These are phyloP conservation scores for Darksidea phi DNA, from an alignment of 495 filamentous ascomycete genomes.

Conservation along the genomic window DNA sequence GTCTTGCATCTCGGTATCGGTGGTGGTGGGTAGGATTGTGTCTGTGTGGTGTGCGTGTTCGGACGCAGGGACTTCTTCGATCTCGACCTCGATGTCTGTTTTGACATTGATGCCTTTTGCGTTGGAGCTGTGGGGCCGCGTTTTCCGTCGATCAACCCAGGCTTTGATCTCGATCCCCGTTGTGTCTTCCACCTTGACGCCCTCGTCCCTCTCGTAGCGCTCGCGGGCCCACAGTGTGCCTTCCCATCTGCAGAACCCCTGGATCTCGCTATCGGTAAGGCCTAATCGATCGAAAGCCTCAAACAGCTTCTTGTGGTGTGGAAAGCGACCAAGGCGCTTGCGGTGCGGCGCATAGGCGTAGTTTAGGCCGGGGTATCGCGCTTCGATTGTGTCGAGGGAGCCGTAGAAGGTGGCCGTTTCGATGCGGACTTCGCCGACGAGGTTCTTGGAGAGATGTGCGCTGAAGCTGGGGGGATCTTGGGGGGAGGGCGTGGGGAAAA, in stretches of 20 bases:
- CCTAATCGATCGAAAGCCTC: conserved; percentile 74
- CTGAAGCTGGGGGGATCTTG: conserved; percentile 59
- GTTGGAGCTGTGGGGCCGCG: background rate
- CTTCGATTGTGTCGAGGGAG: conserved; percentile 77
- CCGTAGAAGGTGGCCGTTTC: conserved; percentile 86
- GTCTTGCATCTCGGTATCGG: conserved; percentile 33
- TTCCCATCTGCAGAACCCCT: conserved; percentile 81
- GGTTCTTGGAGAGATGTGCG: conserved; percentile 60
- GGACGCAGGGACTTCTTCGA: conserved; percentile 24
- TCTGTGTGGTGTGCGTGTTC: background rate
- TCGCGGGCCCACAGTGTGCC: conserved; percentile 89
- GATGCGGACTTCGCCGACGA: conserved; percentile 85
- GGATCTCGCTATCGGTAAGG: conserved; percentile 75
- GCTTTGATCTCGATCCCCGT: conserved; percentile 65
- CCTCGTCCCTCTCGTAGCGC: conserved; percentile 76
- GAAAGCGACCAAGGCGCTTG: conserved; percentile 76
- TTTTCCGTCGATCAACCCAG: conserved; percentile 49
- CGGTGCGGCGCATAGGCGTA: conserved; percentile 80
- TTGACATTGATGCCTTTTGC: conserved; percentile 36
- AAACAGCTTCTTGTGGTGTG: conserved; percentile 78
- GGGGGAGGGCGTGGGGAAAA: conserved; percentile 57
- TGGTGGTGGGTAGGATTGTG: background rate
- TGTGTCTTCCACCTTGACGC: conserved; percentile 71
- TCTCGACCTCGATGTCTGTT: conserved; percentile 36
- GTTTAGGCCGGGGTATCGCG: conserved; percentile 87